phyloP scores from a whole-genome alignment of 2,329 filamentous ascomycete species.

The Alternaria burnsii region DNA sequence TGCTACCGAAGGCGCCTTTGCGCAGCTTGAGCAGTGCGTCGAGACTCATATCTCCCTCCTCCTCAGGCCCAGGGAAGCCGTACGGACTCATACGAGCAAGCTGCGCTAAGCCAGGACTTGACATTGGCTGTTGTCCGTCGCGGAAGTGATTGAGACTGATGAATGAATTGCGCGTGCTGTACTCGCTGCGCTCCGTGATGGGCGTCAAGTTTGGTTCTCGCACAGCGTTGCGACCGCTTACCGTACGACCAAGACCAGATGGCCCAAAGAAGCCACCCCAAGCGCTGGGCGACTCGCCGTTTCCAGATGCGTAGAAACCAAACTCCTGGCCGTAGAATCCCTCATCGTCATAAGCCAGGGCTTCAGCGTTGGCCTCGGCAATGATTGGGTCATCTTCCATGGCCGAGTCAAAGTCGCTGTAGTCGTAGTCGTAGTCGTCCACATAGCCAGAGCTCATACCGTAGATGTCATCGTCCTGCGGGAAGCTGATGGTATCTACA shows the following conservation, averaged over 20 bases:
- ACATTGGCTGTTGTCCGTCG: slow-evolving; percentile 61
- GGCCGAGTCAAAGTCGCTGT: slow-evolving; percentile 62
- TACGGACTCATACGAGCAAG: slow-evolving; percentile 67
- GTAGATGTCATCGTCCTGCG: slow-evolving; percentile 46
- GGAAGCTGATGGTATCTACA: slow-evolving; percentile 53
- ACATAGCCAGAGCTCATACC: slow-evolving; percentile 50
- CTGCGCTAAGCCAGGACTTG: slow-evolving; percentile 79
- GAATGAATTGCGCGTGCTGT: slow-evolving; percentile 91
- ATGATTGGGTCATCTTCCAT: slow-evolving; percentile 84
- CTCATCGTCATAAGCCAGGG: slow-evolving; percentile 88
- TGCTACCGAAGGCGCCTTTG: slow-evolving; percentile 81
- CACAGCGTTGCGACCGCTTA: slow-evolving; percentile 69
- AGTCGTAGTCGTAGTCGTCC: slow-evolving; percentile 66
- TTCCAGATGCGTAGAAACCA: slow-evolving; percentile 81
- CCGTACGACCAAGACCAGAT: slow-evolving; percentile 70
- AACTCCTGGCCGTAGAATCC: slow-evolving; percentile 97
- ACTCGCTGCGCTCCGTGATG: slow-evolving; percentile 95
- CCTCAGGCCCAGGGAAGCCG: slow-evolving; percentile 61
- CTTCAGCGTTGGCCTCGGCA: slow-evolving; percentile 92
- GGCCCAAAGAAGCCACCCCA: slow-evolving; percentile 92
- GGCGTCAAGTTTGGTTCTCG: slow-evolving; percentile 93
- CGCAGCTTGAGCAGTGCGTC: slow-evolving; percentile 76
- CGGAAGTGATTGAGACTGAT: slow-evolving; percentile 71
- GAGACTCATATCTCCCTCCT: slow-evolving; percentile 76
- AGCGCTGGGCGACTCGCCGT: slow-evolving; percentile 66